Base-by-base conservation (phyloP, 306 rosid species). In the Ziziphus jujuba region DNA sequence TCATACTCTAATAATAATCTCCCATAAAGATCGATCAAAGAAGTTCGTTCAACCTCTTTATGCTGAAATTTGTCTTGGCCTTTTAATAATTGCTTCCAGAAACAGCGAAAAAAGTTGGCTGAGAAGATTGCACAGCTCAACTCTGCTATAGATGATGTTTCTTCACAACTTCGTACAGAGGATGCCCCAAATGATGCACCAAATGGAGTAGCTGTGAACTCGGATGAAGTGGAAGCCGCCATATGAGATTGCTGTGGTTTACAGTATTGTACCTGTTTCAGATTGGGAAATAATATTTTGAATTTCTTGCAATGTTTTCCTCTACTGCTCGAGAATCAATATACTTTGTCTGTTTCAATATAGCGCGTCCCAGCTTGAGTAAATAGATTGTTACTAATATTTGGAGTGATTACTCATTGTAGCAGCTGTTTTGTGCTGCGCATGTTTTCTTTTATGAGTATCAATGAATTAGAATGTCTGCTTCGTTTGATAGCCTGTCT, bases 121-220 rank as follows among this genome's bases (percentile, higher is more conserved):
- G 80, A 78, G 68, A 93, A 90, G 88, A 93, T 93, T 52, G 97
- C 85, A 15, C 91, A 90, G 75, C 82, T 93, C 74, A 93, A 87
- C 66, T 77, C 93, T 69, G 95, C 99, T 48, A 93, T 93, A 73
- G 99, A 93, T 79, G 97, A 79, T 65, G 91, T 93, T 82, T 88
- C 99, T 72, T 43, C 90, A 65, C 91, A 93, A 87, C 85, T 84
- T 65, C 76, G 84, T 25, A 55, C 93, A 55, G 86, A 80, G 69
- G 86, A 86, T 28, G 72, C 72, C 60, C 76, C 93, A 54, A 87
- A 87, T 73, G 93, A 86, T 31, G 72, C 71, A 55, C 77, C 93
- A 57, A 87, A 87, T 73, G 93, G 90, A 55, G 87, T 78, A 43
- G 88, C 87, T 35, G 84, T 77, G 74, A 83, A 66, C 76, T 75